Evolutionary conservation across 495 filamentous ascomycete species (phyloP).

Genomic region (Astrothelium macrocarpum): DNA sequence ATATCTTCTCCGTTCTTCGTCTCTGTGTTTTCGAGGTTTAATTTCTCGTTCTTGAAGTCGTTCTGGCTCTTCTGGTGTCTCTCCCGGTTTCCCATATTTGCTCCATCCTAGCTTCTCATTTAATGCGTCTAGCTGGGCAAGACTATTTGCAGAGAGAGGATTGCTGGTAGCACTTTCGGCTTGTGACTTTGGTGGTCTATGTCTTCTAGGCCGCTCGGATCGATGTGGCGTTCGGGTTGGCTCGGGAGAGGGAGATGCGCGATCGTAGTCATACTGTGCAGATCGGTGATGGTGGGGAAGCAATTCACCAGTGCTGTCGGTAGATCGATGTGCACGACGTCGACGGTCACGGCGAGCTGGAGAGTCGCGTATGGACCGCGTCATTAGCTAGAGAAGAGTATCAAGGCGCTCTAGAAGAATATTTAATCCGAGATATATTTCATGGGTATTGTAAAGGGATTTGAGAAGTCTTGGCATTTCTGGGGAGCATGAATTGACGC

Average conservation of each 20-base stretch:
- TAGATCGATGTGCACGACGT: constrained; percentile 26
- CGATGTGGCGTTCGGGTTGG: constrained; percentile 4
- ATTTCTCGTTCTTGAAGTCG: constrained; percentile 25
- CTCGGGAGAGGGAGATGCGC: constrained; percentile 19
- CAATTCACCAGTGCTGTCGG: constrained; percentile 30
- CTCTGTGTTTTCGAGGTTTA: constrained; percentile 27
- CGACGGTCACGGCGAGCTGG: constrained; percentile 19
- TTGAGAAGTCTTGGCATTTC: background rate
- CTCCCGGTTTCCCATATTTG: constrained; percentile 25
- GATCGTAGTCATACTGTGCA: constrained; percentile 11
- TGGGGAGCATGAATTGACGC: background rate
- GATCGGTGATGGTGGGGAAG: constrained; percentile 15
- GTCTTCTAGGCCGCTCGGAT: background rate
- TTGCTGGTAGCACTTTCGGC: constrained; percentile 17
- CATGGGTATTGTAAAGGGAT: background rate
- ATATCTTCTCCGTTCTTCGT: constrained; percentile 33
- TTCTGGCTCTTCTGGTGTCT: constrained; percentile 28
- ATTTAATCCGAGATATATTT: background rate
- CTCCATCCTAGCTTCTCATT: constrained; percentile 32
- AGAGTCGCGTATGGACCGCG: constrained; percentile 17
- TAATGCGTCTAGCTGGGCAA: constrained; percentile 31
- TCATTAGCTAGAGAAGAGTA: background rate
- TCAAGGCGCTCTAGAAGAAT: background rate
- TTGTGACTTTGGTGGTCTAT: constrained; percentile 10
- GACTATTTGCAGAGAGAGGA: constrained; percentile 24